Evolutionary conservation across 768 basidiomycete species (phyloP).

Genomic region (Rhodosporidiobolus sp.): DNA sequence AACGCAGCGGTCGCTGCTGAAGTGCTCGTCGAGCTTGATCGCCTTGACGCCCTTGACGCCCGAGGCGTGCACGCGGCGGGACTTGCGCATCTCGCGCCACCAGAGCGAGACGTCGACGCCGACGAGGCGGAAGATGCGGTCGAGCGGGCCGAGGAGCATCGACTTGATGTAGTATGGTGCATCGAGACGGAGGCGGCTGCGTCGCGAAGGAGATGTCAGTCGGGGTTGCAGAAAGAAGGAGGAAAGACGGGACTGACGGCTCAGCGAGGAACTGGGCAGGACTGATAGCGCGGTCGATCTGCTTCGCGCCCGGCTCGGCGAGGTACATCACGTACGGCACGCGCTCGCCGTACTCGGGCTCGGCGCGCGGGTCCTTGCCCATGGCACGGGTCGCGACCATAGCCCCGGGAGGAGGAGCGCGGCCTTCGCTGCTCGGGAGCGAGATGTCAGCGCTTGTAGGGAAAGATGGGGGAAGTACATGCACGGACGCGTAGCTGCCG

Average conservation of each 20-base stretch:
- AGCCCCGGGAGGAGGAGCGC: slow-evolving; percentile 85
- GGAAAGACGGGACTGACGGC: slow-evolving; percentile 52
- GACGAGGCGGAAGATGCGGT: slow-evolving; percentile 83
- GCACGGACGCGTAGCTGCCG: slow-evolving; percentile 82
- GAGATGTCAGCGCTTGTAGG: background rate
- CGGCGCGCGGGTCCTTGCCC: slow-evolving; percentile 70
- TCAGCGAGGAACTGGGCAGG: slow-evolving; percentile 66
- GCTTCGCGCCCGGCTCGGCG: slow-evolving; percentile 57
- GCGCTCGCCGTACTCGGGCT: slow-evolving; percentile 88
- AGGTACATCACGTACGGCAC: slow-evolving; percentile 82
- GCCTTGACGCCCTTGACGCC: background rate
- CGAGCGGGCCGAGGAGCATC: slow-evolving; percentile 83
- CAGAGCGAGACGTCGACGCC: slow-evolving; percentile 82
- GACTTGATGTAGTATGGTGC: slow-evolving; percentile 80
- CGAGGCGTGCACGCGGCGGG: slow-evolving; percentile 43
- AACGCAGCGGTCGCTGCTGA: slow-evolving; percentile 25
- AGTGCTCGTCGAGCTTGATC: slow-evolving; percentile 38
- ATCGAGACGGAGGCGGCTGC: slow-evolving; percentile 59
- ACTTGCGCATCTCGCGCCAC: slow-evolving; percentile 71
- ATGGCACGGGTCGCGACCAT: slow-evolving; percentile 75
- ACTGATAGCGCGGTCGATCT: slow-evolving; percentile 72
- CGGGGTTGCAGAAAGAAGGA: background rate
- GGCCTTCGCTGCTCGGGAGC: slow-evolving; percentile 63
- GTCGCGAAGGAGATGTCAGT: background rate
- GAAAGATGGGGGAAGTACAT: too few relatives aligned